Evolutionary conservation across 1,284 basidiomycete species (phyloP), one percentile per base, ranked within the genome.

Genomic region (Boletus mariae): DNA sequence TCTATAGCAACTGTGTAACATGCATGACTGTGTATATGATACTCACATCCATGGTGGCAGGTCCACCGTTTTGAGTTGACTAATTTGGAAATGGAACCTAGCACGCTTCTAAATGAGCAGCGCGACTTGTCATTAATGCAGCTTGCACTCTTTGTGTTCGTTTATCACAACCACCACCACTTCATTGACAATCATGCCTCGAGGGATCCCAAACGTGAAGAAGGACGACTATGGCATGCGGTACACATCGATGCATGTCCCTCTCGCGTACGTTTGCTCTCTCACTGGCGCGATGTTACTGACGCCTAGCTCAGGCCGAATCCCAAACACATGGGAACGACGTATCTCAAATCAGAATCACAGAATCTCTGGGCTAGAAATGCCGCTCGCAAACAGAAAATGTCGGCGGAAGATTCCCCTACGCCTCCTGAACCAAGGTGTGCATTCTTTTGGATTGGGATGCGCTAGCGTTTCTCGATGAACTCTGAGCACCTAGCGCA

Each of bases 171-270:
- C 25, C 7, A 28, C 7, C 41, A 37, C 45, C 17, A 26, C 35
- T 31, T 28, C 47, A 49, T 38, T 64, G 32, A 52, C 40, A 43
- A 58, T 25, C 42, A 91, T 91, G 88, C 88, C 88, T 53, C 79
- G 88, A 68, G 87, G 87, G 54, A 80, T 91, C 49, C 87, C 88
- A 26, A 89, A 88, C 64, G 82, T 80, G 40, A 87, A 84, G 69
- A 78, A 81, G 58, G 88, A 90, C 73, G 90, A 92, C 59, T 83
- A 83, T 52, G 87, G 88, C 10, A 76, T 92, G 75, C 78, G 82
- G 51, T 91, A 85, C 69, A 90, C 90, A 5, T 75, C 79, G n/a
- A 91, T 91, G 68, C 77, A 85, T 71, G 87, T 90, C 10, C 90
- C 90, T 29, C 68, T 89, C 54, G 78, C 80, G 85, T 90, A 63